These are phyloP conservation scores for Cystobasidiopsis lactophilus DNA, from an alignment of 768 basidiomycete species.

Conservation along the genomic window DNA sequence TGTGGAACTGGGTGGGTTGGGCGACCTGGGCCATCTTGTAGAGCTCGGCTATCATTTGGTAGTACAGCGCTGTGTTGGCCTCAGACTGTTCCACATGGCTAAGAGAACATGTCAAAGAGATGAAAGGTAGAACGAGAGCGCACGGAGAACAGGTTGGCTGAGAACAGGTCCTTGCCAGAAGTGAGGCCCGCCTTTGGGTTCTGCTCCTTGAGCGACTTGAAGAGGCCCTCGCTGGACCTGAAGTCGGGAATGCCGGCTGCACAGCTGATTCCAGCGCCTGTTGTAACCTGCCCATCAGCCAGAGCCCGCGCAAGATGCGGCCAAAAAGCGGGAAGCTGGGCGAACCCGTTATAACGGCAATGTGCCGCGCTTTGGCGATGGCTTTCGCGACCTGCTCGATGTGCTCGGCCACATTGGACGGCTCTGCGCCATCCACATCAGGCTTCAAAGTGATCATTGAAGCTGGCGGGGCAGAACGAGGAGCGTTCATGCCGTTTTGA, in stretches of 20 bases:
- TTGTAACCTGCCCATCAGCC: too few relatives aligned
- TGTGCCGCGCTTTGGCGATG: too few relatives aligned
- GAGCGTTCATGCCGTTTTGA: too few relatives aligned
- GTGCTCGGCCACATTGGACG: too few relatives aligned
- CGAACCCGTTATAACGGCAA: too few relatives aligned
- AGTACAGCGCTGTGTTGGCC: conserved; percentile 52
- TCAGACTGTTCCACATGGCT: conserved; percentile 33
- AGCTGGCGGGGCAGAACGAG: too few relatives aligned
- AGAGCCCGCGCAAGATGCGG: too few relatives aligned
- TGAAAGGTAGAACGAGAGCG: conserved; percentile 18
- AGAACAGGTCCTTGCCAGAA: conserved; percentile 70
- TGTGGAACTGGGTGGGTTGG: conserved; percentile 59
- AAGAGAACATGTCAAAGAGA: neutral
- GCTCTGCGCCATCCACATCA: too few relatives aligned
- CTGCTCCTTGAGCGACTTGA: conserved; percentile 51
- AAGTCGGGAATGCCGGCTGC: conserved; percentile 79
- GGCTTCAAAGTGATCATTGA: too few relatives aligned
- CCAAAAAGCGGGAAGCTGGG: too few relatives aligned
- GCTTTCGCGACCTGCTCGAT: too few relatives aligned
- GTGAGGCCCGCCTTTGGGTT: conserved; percentile 48
- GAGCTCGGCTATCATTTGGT: conserved; percentile 70
- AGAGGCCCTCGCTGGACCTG: conserved; percentile 55
- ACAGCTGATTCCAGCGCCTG: conserved; percentile 75
- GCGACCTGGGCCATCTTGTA: conserved; percentile 50
- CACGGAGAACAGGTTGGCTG: conserved; percentile 73